phyloP scores from a whole-genome alignment of 495 filamentous ascomycete species.

The Hypoxylon fragiforme region DNA sequence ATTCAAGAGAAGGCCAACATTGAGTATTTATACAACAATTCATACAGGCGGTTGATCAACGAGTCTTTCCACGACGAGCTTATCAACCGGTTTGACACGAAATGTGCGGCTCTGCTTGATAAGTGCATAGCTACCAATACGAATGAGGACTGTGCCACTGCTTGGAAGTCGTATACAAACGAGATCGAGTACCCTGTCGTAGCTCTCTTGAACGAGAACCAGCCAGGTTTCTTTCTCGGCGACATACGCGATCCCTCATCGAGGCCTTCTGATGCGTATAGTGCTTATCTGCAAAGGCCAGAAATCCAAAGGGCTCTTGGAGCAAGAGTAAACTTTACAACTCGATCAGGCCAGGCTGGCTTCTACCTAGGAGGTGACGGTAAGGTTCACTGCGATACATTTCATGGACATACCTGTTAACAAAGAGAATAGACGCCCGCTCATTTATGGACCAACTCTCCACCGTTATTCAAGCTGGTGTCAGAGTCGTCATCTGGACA shows the following conservation, averaged over 20 bases:
- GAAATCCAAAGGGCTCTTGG: constrained; percentile 55
- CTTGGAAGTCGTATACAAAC: constrained; percentile 48
- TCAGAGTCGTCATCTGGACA: constrained; percentile 57
- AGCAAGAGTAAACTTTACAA: constrained; percentile 50
- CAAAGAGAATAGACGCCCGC: constrained; percentile 40
- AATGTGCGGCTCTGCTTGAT: constrained; percentile 48
- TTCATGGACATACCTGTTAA: background rate
- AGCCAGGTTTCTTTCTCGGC: constrained; percentile 52
- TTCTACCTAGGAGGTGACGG: constrained; percentile 53
- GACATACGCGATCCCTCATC: constrained; percentile 52
- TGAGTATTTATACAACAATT: constrained; percentile 57
- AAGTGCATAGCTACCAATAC: constrained; percentile 41
- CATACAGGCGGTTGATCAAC: constrained; percentile 54
- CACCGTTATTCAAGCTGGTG: constrained; percentile 50
- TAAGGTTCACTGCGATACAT: constrained; percentile 19
- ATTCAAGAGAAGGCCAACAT: constrained; percentile 57
- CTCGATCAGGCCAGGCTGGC: constrained; percentile 48
- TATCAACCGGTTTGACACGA: constrained; percentile 42
- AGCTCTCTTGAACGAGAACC: background rate
- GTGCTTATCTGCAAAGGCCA: constrained; percentile 44
- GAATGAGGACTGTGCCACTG: constrained; percentile 47
- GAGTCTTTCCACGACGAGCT: constrained; percentile 44
- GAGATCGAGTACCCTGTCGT: constrained; percentile 48
- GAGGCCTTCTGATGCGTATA: constrained; percentile 54
- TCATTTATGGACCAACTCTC: constrained; percentile 54